A percentile compares a stretch with the other conserved stretches of the same genome.
Conservation (phyloP, 1,139 yeast species). For the Kazachstania sp. region DNA sequence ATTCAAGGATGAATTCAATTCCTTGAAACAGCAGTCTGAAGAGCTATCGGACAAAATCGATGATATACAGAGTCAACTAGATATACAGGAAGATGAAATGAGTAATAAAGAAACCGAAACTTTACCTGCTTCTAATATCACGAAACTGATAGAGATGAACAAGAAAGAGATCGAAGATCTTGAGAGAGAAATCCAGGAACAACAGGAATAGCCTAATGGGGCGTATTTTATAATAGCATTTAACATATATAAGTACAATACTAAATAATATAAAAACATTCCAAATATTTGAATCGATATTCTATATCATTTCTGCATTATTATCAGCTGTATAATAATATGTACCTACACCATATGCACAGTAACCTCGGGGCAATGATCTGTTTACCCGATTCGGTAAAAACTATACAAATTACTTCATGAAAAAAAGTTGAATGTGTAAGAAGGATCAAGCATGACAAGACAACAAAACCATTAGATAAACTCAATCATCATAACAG, state of each 20-base stretch:
- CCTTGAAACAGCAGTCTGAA: slow-evolving; percentile 13
- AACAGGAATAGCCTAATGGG: too few species aligned
- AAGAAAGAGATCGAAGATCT: slow-evolving; percentile 19
- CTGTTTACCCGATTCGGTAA: background rate
- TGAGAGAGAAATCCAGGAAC: slow-evolving; percentile 14
- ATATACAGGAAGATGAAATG: slow-evolving; percentile 22
- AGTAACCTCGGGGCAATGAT: background rate
- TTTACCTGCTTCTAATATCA: slow-evolving; percentile 11
- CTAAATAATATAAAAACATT: background rate
- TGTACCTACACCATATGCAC: background rate
- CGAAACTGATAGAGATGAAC: slow-evolving; percentile 24
- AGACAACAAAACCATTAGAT: too few species aligned
- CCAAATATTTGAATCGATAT: background rate
- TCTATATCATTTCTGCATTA: background rate
- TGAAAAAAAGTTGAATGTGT: background rate
- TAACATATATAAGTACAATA: slow-evolving; percentile 1
- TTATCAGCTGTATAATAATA: too few species aligned
- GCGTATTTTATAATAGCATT: background rate
- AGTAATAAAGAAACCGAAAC: slow-evolving; percentile 6
- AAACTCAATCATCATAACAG: too few species aligned
- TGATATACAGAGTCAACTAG: slow-evolving; percentile 14
- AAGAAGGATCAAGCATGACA: background rate
- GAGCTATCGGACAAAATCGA: slow-evolving; percentile 17
- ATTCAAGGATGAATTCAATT: slow-evolving; percentile 18
- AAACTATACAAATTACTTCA: background rate